These are phyloP conservation scores for Holtermanniella nyarrowii DNA, from an alignment of 768 basidiomycete genomes.

Conservation along the genomic window DNA sequence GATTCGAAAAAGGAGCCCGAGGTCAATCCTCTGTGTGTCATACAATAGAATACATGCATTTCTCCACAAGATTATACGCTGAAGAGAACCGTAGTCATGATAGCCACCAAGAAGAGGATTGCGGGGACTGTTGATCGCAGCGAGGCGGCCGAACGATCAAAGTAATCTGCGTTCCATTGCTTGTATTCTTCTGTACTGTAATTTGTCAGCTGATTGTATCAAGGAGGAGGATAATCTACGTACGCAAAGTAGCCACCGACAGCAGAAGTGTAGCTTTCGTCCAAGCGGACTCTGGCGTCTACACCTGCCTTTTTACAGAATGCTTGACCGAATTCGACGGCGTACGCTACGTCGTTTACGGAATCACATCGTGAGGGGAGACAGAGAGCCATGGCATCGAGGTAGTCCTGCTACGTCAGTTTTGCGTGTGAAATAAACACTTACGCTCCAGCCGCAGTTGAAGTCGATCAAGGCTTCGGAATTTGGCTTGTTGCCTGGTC, in stretches of 20 bases:
- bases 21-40: not conserved
- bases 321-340: conserved; percentile 3
- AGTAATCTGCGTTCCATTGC: not conserved
- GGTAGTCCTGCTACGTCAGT: not conserved
- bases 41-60: not conserved
- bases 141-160: not conserved
- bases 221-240: not conserved
- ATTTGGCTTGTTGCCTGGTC: not conserved
- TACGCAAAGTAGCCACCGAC: not conserved
- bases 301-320: conserved; percentile 5
- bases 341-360: conserved; percentile 7
- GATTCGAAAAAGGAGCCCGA: not conserved
- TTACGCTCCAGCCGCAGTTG: conserved; percentile 5
- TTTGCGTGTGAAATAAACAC: not conserved
- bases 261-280: not conserved
- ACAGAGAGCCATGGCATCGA: conserved; percentile 3
- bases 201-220: not conserved
- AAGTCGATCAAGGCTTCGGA: not conserved
- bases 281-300: not conserved
- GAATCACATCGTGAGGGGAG: conserved; percentile 1
- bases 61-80: not conserved
- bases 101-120: not conserved
- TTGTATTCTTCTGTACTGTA: not conserved
- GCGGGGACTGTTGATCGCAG: not conserved
- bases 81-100: not conserved